phyloP scores from a whole-genome alignment of 768 basidiomycete species.

The Rhodotorula graminis region DNA sequence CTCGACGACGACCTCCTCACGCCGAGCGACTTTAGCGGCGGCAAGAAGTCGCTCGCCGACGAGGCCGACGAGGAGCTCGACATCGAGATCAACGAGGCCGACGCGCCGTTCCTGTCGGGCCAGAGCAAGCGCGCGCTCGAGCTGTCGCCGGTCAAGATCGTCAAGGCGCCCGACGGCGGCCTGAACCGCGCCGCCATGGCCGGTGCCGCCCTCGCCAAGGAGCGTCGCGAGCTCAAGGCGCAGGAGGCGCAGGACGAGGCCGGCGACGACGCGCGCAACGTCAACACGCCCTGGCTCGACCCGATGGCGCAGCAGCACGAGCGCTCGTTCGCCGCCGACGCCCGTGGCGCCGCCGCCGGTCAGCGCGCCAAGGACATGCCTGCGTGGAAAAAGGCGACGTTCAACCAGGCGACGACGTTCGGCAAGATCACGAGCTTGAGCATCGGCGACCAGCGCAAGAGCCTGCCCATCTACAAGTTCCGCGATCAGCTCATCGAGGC shows the following conservation, averaged over 20 bases:
- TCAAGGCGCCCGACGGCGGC: slow-evolving; percentile 97
- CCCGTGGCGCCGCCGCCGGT: slow-evolving; percentile 70
- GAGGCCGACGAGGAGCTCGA: neutral
- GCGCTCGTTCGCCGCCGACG: slow-evolving; percentile 71
- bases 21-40: slow-evolving; percentile 42
- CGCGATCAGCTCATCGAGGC: slow-evolving; percentile 83
- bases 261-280: slow-evolving; percentile 57
- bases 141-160: slow-evolving; percentile 71
- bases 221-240: slow-evolving; percentile 54
- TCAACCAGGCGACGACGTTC: slow-evolving; percentile 66
- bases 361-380: slow-evolving; percentile 61
- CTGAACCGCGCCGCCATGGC: slow-evolving; percentile 91
- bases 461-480: slow-evolving; percentile 82
- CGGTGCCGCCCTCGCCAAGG: slow-evolving; percentile 82
- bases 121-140: no score
- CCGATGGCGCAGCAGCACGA: slow-evolving; percentile 89
- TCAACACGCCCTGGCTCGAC: slow-evolving; percentile 72
- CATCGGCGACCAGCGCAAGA: slow-evolving; percentile 92
- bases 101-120: slow-evolving; percentile 52
- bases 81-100: slow-evolving; percentile 47
- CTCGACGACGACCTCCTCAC: slow-evolving; percentile 55
- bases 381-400: slow-evolving; percentile 75
- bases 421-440: slow-evolving; percentile 84
- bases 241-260: slow-evolving; percentile 44
- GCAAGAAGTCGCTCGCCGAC: slow-evolving; percentile 57